Evolutionary conservation across 1,139 yeast genomes (phyloP), one percentile per base, ranked within the genome.

Genomic region (Yamadazyma kanchanaburiensis): DNA sequence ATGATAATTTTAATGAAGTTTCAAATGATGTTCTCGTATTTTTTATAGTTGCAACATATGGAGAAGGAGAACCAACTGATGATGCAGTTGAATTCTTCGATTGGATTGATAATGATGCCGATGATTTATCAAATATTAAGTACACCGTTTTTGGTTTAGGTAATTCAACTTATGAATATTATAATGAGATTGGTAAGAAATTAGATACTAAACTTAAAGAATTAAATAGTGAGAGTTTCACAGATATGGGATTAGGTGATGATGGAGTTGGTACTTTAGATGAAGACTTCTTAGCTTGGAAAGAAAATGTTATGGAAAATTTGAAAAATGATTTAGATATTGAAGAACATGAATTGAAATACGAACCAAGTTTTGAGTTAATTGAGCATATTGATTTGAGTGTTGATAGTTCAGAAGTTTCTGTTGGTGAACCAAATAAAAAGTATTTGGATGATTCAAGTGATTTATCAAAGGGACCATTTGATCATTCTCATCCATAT

Each of bases 11-110:
- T 35, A 70, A 70, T 34, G 67, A 83, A 37, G 53, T 75, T 31
- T 52, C 71, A 17, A 60, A 64, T 12, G 74, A 74, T 37, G 57
- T 61, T 25, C 70, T 85, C 36, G 76, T 80, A 12, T 77, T 85
- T 29, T 80, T 89, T 52, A 72, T 91, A 48, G 65, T 87, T 64
- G 94, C 97, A 23, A 88, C 96, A 8, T 91, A 91, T 49, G 98
- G 98, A 47, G 98, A 91, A 63, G 98, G 98, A 51, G 98, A 91
- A 54, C 95, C 95, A 43, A 91, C 98, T 15, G 98, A 91, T 56
- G 85, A 85, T 46, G 94, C 97, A 11, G 75, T 77, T 27, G 80
- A 79, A 30, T 87, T 91, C 54, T 66, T 68, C 47, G 78, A 77
- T 31, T 79, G 65, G 53, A 62, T 82, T 45, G 73, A 71, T 13